Conservation (phyloP, 2,329 filamentous ascomycete species). For the Fusarium agapanthi region DNA sequence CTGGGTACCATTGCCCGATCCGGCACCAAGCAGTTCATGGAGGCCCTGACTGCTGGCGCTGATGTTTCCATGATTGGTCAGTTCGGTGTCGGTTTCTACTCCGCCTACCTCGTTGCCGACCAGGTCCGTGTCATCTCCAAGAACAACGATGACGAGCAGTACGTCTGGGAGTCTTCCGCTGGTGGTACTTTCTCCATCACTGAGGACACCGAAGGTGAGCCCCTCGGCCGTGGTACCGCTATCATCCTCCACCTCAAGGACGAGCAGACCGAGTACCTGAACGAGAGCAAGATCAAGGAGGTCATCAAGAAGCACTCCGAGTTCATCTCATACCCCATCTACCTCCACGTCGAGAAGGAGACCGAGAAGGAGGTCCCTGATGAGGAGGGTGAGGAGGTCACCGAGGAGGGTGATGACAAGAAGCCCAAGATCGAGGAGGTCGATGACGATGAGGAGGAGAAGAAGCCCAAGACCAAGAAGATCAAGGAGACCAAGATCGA, state of each 20-base stretch:
- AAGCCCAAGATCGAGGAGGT: constrained; percentile 96
- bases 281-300: constrained; percentile 99
- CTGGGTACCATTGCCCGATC: constrained; percentile 99
- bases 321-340: constrained; percentile 99
- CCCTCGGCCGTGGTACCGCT: constrained; percentile 93
- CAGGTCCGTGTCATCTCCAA: constrained; percentile 95
- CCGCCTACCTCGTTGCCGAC: constrained; percentile 98
- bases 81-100: constrained; percentile 99
- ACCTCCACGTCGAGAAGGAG: constrained; percentile 99
- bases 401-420: constrained; percentile 81
- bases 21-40: constrained; percentile 99
- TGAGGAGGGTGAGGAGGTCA: constrained; percentile 79
- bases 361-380: constrained; percentile 98
- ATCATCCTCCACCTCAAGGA: constrained; percentile 99
- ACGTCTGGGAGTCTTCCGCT: constrained; percentile 98
- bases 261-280: constrained; percentile 97
- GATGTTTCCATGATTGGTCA: constrained; percentile 99
- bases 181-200: constrained; percentile 96
- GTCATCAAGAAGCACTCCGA: constrained; percentile 99
- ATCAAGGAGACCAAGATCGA: constrained; percentile 98
- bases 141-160: constrained; percentile 99
- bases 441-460: constrained; percentile 86
- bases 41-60: constrained; percentile 96
- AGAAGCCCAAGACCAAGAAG: constrained; percentile 99
- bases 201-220: constrained; percentile 89